Evolutionary conservation across 139 green algal species (phyloP).

Genomic region (Coelastrella sp.): DNA sequence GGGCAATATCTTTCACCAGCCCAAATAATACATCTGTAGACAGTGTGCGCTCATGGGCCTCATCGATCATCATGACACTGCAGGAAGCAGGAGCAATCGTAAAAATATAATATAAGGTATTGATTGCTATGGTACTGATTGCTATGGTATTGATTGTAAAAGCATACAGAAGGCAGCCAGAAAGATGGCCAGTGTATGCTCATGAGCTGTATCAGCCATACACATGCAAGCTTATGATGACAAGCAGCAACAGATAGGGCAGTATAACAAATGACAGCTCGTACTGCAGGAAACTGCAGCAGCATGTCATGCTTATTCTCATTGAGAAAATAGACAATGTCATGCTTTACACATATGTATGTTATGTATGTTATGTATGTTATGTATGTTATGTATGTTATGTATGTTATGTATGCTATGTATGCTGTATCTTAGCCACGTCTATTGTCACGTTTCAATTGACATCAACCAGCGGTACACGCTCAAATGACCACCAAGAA

Average conservation of each 20-base stretch:
- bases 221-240: neutral
- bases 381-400: no score
- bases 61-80: conserved; percentile 97
- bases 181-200: neutral
- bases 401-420: no score
- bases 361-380: no score
- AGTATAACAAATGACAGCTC: no score
- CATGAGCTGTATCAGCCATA: neutral
- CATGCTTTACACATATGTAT: neutral
- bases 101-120: no score
- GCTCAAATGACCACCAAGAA: no score
- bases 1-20: conserved; percentile 87
- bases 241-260: neutral
- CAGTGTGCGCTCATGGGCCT: conserved; percentile 97
- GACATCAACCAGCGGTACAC: no score
- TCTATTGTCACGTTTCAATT: no score
- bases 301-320: no score
- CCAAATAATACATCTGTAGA: conserved; percentile 98
- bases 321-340: no score
- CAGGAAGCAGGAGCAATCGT: neutral
- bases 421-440: neutral
- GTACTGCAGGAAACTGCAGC: no score
- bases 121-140: conserved; percentile 26
- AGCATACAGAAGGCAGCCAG: conserved; percentile 69
- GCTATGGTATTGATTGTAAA: conserved; percentile 52